These are phyloP conservation scores for Plasmodium inui DNA, from an alignment of 169 alveolate genomes.

Conservation along the genomic window DNA sequence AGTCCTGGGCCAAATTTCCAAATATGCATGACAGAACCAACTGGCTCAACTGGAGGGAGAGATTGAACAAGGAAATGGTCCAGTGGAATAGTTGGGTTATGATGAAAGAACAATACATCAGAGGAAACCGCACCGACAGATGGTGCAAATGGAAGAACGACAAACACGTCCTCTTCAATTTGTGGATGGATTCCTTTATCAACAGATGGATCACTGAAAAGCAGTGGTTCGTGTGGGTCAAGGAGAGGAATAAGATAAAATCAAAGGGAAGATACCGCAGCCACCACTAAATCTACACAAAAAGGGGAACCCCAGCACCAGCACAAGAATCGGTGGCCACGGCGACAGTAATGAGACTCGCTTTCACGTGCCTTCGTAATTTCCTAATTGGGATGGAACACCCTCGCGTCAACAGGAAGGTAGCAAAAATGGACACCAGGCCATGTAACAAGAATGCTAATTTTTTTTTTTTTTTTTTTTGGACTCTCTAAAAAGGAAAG, in stretches of 20 bases:
- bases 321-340: not conserved
- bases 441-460: not conserved
- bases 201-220: slow-evolving; percentile 8
- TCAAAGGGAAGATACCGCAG: not conserved
- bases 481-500: too few species aligned
- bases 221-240: slow-evolving; percentile 37
- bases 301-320: not conserved
- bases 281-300: not conserved
- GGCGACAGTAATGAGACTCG: not conserved
- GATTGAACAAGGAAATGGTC: slow-evolving; percentile 27
- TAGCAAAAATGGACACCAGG: not conserved
- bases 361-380: too few species aligned
- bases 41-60: slow-evolving; percentile 19
- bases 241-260: not conserved
- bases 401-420: not conserved
- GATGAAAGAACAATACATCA: slow-evolving; percentile 9
- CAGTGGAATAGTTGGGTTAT: slow-evolving; percentile 27
- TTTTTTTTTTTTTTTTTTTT: too few species aligned
- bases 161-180: slow-evolving; percentile 1
- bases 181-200: slow-evolving; percentile 11
- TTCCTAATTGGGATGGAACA: not conserved
- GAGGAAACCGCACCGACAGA: not conserved
- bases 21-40: not conserved
- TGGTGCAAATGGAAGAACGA: slow-evolving; percentile 23
- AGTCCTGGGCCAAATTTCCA: not conserved